These are phyloP conservation scores for Beta vulgaris DNA, from an alignment of 148 eudicot species.

Conservation along the genomic window DNA sequence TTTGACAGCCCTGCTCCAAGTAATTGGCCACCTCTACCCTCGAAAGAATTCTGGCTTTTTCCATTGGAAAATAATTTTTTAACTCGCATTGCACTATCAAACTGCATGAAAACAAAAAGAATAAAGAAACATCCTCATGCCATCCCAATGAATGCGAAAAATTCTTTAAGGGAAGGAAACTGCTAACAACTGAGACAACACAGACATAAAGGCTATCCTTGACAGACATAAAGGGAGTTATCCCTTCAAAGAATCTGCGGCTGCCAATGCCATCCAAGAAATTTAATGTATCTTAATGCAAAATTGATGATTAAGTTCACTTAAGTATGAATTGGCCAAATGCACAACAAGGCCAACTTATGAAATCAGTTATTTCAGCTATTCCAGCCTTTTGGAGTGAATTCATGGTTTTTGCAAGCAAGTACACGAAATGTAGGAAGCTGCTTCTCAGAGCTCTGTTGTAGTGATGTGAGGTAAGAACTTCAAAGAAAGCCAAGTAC, in stretches of 20 bases:
- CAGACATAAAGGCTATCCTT: background rate
- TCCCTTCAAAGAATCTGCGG: background rate
- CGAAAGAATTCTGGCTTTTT: constrained; percentile 30
- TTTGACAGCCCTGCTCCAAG: constrained; percentile 91
- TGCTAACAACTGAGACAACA: background rate
- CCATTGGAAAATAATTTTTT: constrained; percentile 57
- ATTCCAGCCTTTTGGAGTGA: background rate
- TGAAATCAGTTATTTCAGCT: background rate
- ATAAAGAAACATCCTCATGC: constrained; percentile 29
- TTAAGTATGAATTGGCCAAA: background rate
- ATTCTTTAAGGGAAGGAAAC: background rate
- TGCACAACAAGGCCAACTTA: background rate
- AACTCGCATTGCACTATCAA: constrained; percentile 87
- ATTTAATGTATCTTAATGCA: background rate
- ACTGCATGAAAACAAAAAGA: constrained; percentile 38
- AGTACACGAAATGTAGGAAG: background rate
- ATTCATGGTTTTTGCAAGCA: background rate
- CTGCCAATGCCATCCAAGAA: background rate
- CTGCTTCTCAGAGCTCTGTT: background rate
- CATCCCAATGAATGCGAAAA: background rate
- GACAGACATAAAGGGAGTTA: background rate
- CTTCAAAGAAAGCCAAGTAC: background rate
- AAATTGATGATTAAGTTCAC: too few species aligned
- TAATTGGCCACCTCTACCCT: constrained; percentile 28
- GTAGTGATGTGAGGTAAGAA: background rate